phyloP scores from a whole-genome alignment of 352 stramenopile species.

The Globisporangium emineosum region DNA sequence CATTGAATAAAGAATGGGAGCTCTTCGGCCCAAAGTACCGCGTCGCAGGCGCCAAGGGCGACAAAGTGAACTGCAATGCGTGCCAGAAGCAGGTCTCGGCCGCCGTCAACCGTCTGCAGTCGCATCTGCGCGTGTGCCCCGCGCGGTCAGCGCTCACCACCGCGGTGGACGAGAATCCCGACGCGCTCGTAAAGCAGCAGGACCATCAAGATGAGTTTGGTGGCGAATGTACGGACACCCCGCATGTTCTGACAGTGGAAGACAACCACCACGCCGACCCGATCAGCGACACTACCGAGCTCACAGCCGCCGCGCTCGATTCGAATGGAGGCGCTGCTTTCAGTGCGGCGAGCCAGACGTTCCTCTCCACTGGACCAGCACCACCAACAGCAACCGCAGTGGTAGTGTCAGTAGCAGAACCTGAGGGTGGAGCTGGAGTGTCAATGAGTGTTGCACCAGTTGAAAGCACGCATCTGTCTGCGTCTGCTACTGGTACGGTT shows the following conservation, averaged over 20 bases:
- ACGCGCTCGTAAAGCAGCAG: not conserved
- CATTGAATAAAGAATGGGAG: slow-evolving; percentile 66
- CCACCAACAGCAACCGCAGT: not conserved
- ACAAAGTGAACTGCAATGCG: slow-evolving; percentile 67
- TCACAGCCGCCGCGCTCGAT: slow-evolving; percentile 4
- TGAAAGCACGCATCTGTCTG: not conserved
- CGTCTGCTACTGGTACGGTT: not conserved
- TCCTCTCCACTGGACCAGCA: not conserved
- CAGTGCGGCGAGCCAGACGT: not conserved
- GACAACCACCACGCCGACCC: not conserved
- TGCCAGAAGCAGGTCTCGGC: slow-evolving; percentile 60
- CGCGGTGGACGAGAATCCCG: not conserved
- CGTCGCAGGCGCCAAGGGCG: slow-evolving; percentile 44
- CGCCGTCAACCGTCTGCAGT: slow-evolving; percentile 60
- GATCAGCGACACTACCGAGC: not conserved
- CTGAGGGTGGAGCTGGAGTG: not conserved
- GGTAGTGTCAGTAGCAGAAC: not conserved
- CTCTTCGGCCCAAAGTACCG: slow-evolving; percentile 61
- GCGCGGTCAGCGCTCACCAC: slow-evolving; percentile 24
- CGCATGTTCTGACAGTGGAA: not conserved
- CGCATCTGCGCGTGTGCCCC: slow-evolving; percentile 55
- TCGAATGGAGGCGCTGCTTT: not conserved
- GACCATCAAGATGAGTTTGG: not conserved
- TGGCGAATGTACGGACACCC: not conserved
- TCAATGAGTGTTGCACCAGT: slow-evolving; percentile 1